Base-by-base conservation (phyloP, 2,329 filamentous ascomycete species). In the Tetracladium maxilliforme region DNA sequence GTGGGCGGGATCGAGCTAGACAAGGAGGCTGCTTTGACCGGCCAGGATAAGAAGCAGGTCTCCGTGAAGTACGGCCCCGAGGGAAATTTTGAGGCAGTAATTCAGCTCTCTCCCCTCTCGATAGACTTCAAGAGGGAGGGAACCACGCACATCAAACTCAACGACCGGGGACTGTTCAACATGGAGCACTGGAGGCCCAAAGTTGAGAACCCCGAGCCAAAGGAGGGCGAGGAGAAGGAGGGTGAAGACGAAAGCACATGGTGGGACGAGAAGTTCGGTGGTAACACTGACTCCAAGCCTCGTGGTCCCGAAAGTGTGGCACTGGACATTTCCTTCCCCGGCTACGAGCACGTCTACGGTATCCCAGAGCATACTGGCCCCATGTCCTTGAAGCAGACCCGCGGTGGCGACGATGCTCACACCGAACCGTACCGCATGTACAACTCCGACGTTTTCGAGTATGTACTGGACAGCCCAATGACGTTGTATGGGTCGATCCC, bases 221-320 rank as follows among this genome's bases (percentile, higher is more conserved):
- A 51, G 28, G 48, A 54, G 23, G 51, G 45, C 5, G 49, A 57
- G 30, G 48, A 56, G 23, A 43, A 48, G 18, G 41, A 54, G 8
- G 62, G 59, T 10, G 70, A 78, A 34, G 80, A 90, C 36, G 80
- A 94, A 45, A 79, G 75, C 52, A 94, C 86, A 4, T 94, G 84
- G 83, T 98, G 90, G 90, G 90, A 98, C 6, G 90, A 98, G 56
- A 70, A 67, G 1, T 98, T 98, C 49, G 87, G 87, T 35, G 86
- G 87, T 32, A 92, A 90, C 48, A 95, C 86, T 0, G 90, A 98
- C 49, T 70, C 76, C 5, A 98, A 98, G 53, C 87, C 90, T n/a
- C 73, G 74, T 42, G 90, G 90, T 2, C 90, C 90, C 1, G 90
- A 98, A 52, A 90, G 86, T 45, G 64, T 98, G 22, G 84, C 70